phyloP scores from a whole-genome alignment of 1,284 basidiomycete species.

The Tylopilus sp. region DNA sequence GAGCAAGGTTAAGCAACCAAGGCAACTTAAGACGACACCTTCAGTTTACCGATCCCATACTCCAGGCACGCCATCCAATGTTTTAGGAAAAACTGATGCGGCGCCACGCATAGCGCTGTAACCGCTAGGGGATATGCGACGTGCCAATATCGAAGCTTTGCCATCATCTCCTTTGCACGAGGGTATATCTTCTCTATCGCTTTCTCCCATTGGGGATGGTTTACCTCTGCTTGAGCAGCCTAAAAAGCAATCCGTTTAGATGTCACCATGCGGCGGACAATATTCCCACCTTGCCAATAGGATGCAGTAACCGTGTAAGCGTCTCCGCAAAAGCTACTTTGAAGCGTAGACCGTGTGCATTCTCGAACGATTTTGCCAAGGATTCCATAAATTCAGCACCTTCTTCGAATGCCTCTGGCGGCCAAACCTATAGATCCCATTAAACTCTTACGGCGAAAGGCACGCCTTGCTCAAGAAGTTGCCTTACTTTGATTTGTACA shows the following conservation, averaged over 20 bases:
- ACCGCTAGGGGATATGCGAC: constrained; percentile 86
- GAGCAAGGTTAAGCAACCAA: not conserved
- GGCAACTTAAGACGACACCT: constrained; percentile 47
- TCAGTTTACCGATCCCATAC: constrained; percentile 70
- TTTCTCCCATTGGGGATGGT: constrained; percentile 92
- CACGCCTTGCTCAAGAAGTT: not conserved
- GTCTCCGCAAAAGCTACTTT: constrained; percentile 89
- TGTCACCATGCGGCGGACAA: not conserved
- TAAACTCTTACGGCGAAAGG: not conserved
- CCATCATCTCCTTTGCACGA: constrained; percentile 83
- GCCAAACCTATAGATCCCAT: constrained; percentile 69
- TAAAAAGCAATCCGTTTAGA: constrained; percentile 32
- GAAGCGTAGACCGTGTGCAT: constrained; percentile 81
- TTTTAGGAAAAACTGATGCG: constrained; percentile 81
- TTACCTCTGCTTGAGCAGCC: constrained; percentile 95
- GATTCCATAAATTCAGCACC: constrained; percentile 89
- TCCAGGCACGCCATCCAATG: constrained; percentile 80
- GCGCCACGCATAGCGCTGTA: constrained; percentile 83
- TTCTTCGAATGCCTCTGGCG: constrained; percentile 91
- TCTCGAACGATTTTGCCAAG: constrained; percentile 79
- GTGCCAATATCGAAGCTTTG: constrained; percentile 89
- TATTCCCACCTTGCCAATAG: constrained; percentile 75
- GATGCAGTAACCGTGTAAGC: constrained; percentile 77
- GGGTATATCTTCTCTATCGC: constrained; percentile 86
- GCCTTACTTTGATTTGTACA: constrained; percentile 73